Base-by-base conservation (phyloP, 306 rosid genomes). In the Sesbania bispinosa region DNA sequence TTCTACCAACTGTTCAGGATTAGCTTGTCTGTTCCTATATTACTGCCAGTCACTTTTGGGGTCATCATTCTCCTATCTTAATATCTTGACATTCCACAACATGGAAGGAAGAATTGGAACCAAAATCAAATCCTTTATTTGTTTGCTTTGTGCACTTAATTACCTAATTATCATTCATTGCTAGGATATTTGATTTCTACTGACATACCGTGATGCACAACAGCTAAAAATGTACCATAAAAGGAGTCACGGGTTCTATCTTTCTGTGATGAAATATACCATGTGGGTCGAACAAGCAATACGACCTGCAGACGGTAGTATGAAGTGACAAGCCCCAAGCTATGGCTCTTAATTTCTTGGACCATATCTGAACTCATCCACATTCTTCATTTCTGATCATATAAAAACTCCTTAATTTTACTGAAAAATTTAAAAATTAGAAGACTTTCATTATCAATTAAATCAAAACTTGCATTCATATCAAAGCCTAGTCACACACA, bases 161-260 rank as follows among this genome's bases (percentile, higher is more conserved):
- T 32, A 58, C 46, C 64, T 68, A 75, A 13, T 62, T 45, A 65
- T 33, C 41, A 38, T 53, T 27, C 20, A 70, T 43, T 15, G 46
- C 59, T 54, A 41, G 10, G 64, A 57, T 59, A 45, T 35, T 36
- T 10, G 47, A 18, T 45, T 38, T 59, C 62, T 42, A 58, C 54
- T 75, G 84, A 79, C 81, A 71, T 71, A 54, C 73, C 50, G 27
- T 46, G 54, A 70, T 79, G 76, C 84, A 79, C 24, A 78, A 75
- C 61, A 79, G 77, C 71, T 83, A 74, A 71, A 71, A 72, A 65
- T 83, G 87, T 79, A 83, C 84, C 81, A 71, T 71, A 33, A 60
- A 65, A 51, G 59, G 76, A 66, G 81, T 83, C 87, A 83, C 87
- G 87, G 87, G 87, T 76, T 75, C 74, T 52, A 30, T 72, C 77